Evolutionary conservation across 2,329 filamentous ascomycete genomes (phyloP).

Genomic region (Fusarium cyanostomum): DNA sequence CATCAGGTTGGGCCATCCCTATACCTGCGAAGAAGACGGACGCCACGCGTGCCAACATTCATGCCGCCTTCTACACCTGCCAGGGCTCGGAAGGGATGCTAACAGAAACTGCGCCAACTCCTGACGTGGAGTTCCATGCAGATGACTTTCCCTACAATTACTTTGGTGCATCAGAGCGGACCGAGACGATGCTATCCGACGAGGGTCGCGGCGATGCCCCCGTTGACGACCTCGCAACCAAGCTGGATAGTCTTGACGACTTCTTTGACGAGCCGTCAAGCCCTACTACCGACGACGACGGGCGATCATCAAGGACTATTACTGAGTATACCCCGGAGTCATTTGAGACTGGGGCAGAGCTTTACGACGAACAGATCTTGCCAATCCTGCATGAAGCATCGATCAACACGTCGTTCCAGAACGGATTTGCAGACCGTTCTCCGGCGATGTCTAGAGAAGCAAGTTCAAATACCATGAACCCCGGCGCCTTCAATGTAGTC

Average conservation of each 20-base stretch:
- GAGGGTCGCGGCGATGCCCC: constrained; percentile 77
- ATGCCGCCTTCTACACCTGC: constrained; percentile 95
- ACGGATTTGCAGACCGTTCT: constrained; percentile 82
- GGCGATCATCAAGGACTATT: constrained; percentile 68
- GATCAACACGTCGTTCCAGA: constrained; percentile 84
- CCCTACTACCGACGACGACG: constrained; percentile 66
- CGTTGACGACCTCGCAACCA: constrained; percentile 79
- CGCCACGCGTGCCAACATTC: constrained; percentile 88
- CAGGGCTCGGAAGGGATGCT: constrained; percentile 70
- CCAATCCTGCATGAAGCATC: constrained; percentile 89
- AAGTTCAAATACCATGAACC: constrained; percentile 70
- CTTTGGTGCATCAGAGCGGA: constrained; percentile 76
- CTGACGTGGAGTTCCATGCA: constrained; percentile 90
- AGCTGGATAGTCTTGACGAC: constrained; percentile 81
- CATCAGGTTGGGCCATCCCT: constrained; percentile 95
- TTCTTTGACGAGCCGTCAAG: constrained; percentile 79
- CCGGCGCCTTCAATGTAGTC: constrained; percentile 63
- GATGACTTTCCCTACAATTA: constrained; percentile 89
- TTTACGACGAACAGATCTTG: constrained; percentile 93
- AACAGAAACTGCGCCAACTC: constrained; percentile 73
- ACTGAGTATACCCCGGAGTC: constrained; percentile 72
- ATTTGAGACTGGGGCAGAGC: constrained; percentile 78
- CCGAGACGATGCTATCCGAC: constrained; percentile 93
- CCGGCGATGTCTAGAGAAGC: constrained; percentile 68
- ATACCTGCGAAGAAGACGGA: constrained; percentile 90